Percentiles rank a stretch among this genome's conserved stretches.
phyloP scores from a whole-genome alignment of 2,329 filamentous ascomycete genomes.

The Cryphonectria japonica region DNA sequence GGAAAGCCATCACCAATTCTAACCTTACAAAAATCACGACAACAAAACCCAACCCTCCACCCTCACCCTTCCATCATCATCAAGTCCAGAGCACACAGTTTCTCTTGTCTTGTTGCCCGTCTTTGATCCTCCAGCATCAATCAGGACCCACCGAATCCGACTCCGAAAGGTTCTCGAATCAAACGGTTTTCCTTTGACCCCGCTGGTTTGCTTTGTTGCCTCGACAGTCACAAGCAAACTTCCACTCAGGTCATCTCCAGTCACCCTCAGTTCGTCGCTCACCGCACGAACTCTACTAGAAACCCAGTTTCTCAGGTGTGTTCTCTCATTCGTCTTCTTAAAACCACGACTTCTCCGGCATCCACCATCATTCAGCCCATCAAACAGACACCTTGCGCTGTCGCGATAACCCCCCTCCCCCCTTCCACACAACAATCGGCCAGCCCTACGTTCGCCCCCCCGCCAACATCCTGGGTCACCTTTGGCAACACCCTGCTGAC shows the following conservation, averaged over 20 bases:
- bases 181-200: constrained; percentile 25
- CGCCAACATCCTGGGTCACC: not conserved
- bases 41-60: constrained; percentile 23
- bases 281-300: constrained; percentile 16
- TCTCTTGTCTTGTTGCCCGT: constrained; percentile 20
- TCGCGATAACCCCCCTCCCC: not conserved
- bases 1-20: constrained; percentile 21
- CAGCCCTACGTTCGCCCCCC: not conserved
- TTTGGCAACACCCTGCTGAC: constrained; percentile 22
- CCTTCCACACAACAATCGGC: not conserved
- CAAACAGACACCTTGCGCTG: not conserved
- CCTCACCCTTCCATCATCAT: constrained; percentile 12
- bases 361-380: not conserved
- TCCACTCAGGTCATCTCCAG: constrained; percentile 18
- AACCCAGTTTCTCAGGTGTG: constrained; percentile 22
- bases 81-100: constrained; percentile 25
- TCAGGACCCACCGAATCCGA: constrained; percentile 16
- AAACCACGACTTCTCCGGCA: too few species aligned
- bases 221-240: constrained; percentile 17
- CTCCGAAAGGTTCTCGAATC: constrained; percentile 23
- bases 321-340: not conserved
- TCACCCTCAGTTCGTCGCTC: constrained; percentile 17
- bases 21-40: constrained; percentile 21
- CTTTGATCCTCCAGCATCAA: constrained; percentile 28
- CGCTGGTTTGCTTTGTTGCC: constrained; percentile 30